These are phyloP conservation scores for Pulicaria dysenterica DNA, from an alignment of 129 eudicot species.

Conservation along the genomic window DNA sequence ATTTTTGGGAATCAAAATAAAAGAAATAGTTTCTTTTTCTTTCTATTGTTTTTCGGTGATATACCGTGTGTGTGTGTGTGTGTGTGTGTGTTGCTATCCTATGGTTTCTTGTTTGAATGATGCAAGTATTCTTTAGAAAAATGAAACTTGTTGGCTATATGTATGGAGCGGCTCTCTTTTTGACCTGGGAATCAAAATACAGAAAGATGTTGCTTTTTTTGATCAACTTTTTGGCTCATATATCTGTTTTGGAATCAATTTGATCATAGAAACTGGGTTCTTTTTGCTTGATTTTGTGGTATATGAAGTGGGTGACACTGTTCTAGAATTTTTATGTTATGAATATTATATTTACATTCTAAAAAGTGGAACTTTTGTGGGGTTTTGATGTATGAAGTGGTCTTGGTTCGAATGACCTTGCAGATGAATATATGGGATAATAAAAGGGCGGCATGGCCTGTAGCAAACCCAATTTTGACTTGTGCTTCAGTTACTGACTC, in stretches of 20 bases:
- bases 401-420: constrained; percentile 24
- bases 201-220: background rate
- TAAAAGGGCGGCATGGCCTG: constrained; percentile 84
- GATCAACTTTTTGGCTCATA: background rate
- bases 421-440: constrained; percentile 75
- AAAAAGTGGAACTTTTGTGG: constrained; percentile 11
- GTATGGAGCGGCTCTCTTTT: background rate
- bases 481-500: constrained; percentile 76
- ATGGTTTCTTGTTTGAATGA: too few species aligned
- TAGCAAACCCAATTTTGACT: constrained; percentile 85
- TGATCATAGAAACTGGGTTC: constrained; percentile 10
- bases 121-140: too few species aligned
- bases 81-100: too few species aligned
- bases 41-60: too few species aligned
- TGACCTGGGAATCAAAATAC: background rate
- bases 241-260: constrained; percentile 8
- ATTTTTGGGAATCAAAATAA: too few species aligned
- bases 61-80: too few species aligned
- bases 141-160: too few species aligned
- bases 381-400: constrained; percentile 12
- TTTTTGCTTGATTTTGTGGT: constrained; percentile 16
- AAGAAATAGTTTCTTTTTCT: too few species aligned
- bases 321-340: background rate
- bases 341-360: background rate
- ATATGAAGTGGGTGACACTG: constrained; percentile 26